Percentiles rank a stretch among this genome's conserved stretches.
Conservation (phyloP, 441 rosid species). For the Aquilaria agallochum region DNA sequence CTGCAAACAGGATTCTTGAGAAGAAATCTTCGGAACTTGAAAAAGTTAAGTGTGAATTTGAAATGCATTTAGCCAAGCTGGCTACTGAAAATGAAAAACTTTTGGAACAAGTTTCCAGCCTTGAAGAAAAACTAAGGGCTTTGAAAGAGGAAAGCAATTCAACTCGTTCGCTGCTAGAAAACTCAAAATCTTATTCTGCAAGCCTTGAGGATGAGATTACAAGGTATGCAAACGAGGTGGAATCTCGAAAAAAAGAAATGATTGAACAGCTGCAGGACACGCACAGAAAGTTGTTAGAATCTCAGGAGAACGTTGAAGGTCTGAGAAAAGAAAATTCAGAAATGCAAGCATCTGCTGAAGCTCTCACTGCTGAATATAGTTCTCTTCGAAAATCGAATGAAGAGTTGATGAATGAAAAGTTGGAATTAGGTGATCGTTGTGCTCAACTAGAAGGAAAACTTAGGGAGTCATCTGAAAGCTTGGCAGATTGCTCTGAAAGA, state of each 20-base stretch:
- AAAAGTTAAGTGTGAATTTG: constrained; percentile 26
- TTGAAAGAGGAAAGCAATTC: constrained; percentile 32
- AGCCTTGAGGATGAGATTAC: constrained; percentile 30
- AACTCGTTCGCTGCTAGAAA: constrained; percentile 24
- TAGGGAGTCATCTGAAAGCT: constrained; percentile 20
- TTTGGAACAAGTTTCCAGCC: constrained; percentile 21
- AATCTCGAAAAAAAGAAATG: constrained; percentile 21
- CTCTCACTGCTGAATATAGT: constrained; percentile 29
- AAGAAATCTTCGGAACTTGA: constrained; percentile 37
- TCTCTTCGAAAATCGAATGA: constrained; percentile 30
- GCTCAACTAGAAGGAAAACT: constrained; percentile 28
- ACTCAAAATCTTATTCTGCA: constrained; percentile 21
- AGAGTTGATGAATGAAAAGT: constrained; percentile 31
- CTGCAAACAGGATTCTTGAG: constrained; percentile 34
- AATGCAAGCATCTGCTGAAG: constrained; percentile 28
- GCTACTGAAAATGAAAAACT: constrained; percentile 37
- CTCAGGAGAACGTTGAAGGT: constrained; percentile 28
- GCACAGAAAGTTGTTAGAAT: constrained; percentile 25
- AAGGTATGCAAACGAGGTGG: constrained; percentile 25
- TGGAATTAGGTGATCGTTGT: constrained; percentile 34
- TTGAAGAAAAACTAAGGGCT: constrained; percentile 36
- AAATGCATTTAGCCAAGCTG: constrained; percentile 27
- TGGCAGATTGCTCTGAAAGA: constrained; percentile 31
- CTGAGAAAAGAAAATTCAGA: constrained; percentile 24
- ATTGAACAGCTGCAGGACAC: constrained; percentile 23